Base-by-base conservation (phyloP, 1,284 basidiomycete genomes). In the Sparassis latifolia region DNA sequence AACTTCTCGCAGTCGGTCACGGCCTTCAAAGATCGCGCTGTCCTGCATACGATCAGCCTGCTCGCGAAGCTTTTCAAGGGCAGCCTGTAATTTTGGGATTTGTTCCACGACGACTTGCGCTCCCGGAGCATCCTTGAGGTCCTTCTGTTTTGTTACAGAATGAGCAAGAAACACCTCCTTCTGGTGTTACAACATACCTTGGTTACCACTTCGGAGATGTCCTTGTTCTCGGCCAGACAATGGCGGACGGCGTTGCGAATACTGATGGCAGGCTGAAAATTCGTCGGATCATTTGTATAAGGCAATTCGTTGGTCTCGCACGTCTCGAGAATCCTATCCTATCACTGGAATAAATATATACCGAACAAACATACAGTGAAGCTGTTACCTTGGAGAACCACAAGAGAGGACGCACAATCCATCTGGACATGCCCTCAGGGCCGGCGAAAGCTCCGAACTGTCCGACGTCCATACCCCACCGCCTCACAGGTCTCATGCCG, bases 251-350 rank as follows among this genome's bases (percentile, higher is more conserved):
- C 76, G 65, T 91, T 91, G 9, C 89, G 76, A 39, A 81, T 62
- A 0, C 88, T 88, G 28, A 86, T 51, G 5, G 74, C 72, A 2
- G 88, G 85, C 56, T 89, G 81, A 51, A 82, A 80, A 62, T 91
- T 91, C 6, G 86, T 85, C 2, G 68, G 65, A 60, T 91, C 88
- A 28, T 70, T 68, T 38, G 84, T 72, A 62, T 84, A 91, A 48
- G 75, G 68, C 12, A 90, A 62, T 1, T 66, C 61, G 53, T 86
- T 69, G 5, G 68, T 77, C 47, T 82, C 74, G 55, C 88, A 90
- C 0, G 88, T 91, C 5, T 83, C 83, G 2, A 90, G 66, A 30
- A 90, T 76, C 52, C 86, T 79, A 49, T 84, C 81, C 89, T 91
- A 46, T 42, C 47, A 44, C 10, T 43, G 38, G 27, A 52, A 9